Conservation (phyloP, 148 eudicot genomes). For the Diospyros lotus region DNA sequence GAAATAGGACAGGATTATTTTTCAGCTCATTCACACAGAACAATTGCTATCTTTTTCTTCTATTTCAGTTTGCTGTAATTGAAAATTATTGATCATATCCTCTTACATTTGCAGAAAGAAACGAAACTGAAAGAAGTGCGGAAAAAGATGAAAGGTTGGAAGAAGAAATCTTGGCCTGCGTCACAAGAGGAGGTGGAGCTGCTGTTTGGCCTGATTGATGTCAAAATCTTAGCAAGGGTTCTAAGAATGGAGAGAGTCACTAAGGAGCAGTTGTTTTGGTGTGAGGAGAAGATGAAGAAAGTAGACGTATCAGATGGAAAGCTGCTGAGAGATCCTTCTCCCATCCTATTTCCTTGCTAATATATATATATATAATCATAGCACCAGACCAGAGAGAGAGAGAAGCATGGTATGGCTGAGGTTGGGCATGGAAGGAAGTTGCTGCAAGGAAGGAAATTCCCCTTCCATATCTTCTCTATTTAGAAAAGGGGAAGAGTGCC, state of each 20-base stretch:
- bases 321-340: slow-evolving; percentile 85
- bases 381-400: too few relatives aligned
- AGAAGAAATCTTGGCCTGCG: slow-evolving; percentile 75
- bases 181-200: slow-evolving; percentile 63
- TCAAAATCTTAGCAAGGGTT: slow-evolving; percentile 60
- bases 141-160: slow-evolving; percentile 70
- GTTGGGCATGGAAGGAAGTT: neutral
- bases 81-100: neutral
- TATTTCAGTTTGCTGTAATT: neutral
- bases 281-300: slow-evolving; percentile 86
- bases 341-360: slow-evolving; percentile 83
- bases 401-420: too few relatives aligned
- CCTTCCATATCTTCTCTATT: neutral
- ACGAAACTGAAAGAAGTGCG: slow-evolving; percentile 74
- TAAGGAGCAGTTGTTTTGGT: slow-evolving; percentile 85
- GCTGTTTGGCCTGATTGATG: slow-evolving; percentile 65
- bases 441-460: neutral
- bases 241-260: slow-evolving; percentile 62
- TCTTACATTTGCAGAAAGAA: slow-evolving; percentile 51
- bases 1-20: neutral
- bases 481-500: too few relatives aligned
- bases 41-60: neutral
- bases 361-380: neutral
- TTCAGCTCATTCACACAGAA: neutral
- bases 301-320: slow-evolving; percentile 52